These are phyloP conservation scores for Thielaviopsis euricoi DNA, from an alignment of 2,329 filamentous ascomycete species.

Conservation along the genomic window DNA sequence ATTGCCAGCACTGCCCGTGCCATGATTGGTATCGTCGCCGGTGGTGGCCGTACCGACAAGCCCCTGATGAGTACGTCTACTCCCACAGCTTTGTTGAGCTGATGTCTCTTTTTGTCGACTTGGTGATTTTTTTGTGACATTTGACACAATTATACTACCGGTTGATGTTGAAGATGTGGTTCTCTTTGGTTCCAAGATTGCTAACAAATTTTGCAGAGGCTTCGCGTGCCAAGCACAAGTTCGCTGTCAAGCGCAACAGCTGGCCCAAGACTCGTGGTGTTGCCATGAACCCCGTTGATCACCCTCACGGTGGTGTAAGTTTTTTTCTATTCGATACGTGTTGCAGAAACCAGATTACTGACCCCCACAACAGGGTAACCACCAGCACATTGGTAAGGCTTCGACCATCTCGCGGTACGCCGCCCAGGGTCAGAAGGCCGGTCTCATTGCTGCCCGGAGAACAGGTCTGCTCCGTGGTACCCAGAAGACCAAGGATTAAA, in stretches of 20 bases:
- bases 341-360: slow-evolving; percentile 19
- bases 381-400: slow-evolving; percentile 99
- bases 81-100: background rate
- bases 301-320: slow-evolving; percentile 84
- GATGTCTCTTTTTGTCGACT: background rate
- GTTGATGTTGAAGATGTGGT: too few relatives aligned
- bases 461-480: slow-evolving; percentile 99
- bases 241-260: slow-evolving; percentile 99
- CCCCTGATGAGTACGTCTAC: slow-evolving; percentile 67
- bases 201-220: slow-evolving; percentile 50
- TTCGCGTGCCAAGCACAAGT: slow-evolving; percentile 99
- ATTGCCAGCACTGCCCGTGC: slow-evolving; percentile 81
- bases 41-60: slow-evolving; percentile 99
- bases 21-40: slow-evolving; percentile 99
- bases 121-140: background rate
- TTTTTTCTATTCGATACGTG: slow-evolving; percentile 7
- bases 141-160: background rate
- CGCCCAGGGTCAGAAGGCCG: slow-evolving; percentile 96
- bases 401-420: slow-evolving; percentile 98
- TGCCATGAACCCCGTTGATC: slow-evolving; percentile 99
- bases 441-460: slow-evolving; percentile 99
- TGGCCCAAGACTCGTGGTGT: slow-evolving; percentile 99
- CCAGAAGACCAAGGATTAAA: slow-evolving; percentile 98
- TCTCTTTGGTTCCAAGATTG: slow-evolving; percentile 23
- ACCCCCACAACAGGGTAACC: slow-evolving; percentile 62